phyloP scores from a whole-genome alignment of 1,139 yeast genomes.

The Pichiaceae sp. region DNA sequence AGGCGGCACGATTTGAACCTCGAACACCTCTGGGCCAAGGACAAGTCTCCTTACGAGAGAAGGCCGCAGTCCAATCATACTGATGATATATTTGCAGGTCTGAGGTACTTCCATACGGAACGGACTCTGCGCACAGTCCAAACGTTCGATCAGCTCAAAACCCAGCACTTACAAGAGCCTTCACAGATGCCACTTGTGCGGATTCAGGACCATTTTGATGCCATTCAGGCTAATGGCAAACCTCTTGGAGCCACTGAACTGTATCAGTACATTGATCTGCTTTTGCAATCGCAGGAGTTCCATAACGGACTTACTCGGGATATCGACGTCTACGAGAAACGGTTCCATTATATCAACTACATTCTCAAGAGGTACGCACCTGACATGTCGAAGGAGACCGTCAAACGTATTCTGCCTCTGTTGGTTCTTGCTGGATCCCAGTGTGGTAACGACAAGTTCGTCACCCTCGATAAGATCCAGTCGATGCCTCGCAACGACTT shows the following conservation, averaged over 20 bases:
- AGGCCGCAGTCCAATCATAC: constrained; percentile 4
- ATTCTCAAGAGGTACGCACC: constrained; percentile 14
- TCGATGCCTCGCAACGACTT: constrained; percentile 6
- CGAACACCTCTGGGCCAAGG: constrained; percentile 58
- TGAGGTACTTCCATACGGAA: constrained; percentile 34
- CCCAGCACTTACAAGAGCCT: constrained; percentile 14
- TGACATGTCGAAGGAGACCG: constrained; percentile 8
- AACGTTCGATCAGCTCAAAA: constrained; percentile 20
- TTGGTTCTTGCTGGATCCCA: constrained; percentile 18
- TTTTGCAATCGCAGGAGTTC: constrained; percentile 21
- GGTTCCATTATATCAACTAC: constrained; percentile 11
- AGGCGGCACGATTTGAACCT: constrained; percentile 61
- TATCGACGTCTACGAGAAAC: constrained; percentile 10
- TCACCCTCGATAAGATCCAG: constrained; percentile 14
- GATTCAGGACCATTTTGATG: constrained; percentile 15
- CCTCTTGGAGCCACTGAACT: constrained; percentile 15
- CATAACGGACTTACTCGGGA: constrained; percentile 6
- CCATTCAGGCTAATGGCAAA: constrained; percentile 20
- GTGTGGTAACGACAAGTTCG: constrained; percentile 14
- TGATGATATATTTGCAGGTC: constrained; percentile 43
- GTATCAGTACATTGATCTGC: constrained; percentile 12
- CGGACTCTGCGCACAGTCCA: constrained; percentile 7
- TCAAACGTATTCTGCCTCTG: constrained; percentile 15
- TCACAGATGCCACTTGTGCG: constrained; percentile 10
- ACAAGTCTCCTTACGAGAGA: constrained; percentile 21